A percentile compares a stretch with the other conserved stretches of the same genome.
These are phyloP conservation scores for Schoenoplectus tabernaemontani DNA, from an alignment of 202 grass and related monocot genomes.

Conservation along the genomic window DNA sequence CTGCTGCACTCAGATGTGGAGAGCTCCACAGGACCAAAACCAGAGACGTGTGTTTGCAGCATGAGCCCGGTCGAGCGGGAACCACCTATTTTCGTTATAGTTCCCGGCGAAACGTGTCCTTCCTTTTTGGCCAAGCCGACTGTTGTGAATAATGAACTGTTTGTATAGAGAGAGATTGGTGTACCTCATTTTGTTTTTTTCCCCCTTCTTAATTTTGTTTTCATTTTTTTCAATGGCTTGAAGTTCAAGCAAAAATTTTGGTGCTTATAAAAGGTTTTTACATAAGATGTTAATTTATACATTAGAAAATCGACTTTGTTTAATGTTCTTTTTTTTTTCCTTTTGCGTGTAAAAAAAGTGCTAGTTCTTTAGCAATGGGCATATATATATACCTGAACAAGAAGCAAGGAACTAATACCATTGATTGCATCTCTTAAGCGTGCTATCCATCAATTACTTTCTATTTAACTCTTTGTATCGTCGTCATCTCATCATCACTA, in stretches of 20 bases:
- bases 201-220: background rate
- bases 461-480: no score
- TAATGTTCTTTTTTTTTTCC: background rate
- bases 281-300: background rate
- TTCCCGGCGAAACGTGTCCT: slow-evolving; percentile 4
- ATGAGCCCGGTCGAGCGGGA: slow-evolving; percentile 3
- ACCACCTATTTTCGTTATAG: slow-evolving; percentile 18
- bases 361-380: no score
- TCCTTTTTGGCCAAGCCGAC: slow-evolving; percentile 15
- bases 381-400: no score
- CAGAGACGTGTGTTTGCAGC: background rate
- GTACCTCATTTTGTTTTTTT: background rate
- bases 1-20: background rate
- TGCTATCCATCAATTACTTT: no score
- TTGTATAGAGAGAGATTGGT: background rate
- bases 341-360: background rate
- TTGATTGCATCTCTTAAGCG: no score
- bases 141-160: background rate
- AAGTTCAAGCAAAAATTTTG: slow-evolving; percentile 26
- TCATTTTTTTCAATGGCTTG: slow-evolving; percentile 6
- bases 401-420: no score
- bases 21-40: background rate
- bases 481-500: no score
- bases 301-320: background rate
- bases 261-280: background rate